Base-by-base conservation (phyloP, 2,329 filamentous ascomycete genomes). In the Trichoderma semiorbis region DNA sequence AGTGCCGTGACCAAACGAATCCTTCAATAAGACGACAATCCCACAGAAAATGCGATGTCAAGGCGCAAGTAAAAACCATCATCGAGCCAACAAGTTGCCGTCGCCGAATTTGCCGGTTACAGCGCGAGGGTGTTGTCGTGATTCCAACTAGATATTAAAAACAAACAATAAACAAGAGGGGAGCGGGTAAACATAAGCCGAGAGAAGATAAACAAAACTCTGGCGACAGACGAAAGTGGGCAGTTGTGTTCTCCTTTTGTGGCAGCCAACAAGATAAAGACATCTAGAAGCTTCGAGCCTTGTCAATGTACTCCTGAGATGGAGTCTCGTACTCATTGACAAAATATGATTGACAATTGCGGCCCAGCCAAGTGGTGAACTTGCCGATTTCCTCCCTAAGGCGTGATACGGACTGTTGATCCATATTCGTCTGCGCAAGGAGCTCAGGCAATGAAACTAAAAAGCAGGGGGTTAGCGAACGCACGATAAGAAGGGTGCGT, bases 371-470 rank as follows among this genome's bases (percentile, higher is more conserved):
- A 69, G 89, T 87, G 12, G 92, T 93, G 81, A 99, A 91, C 81
- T 94, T 95, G 75, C 89, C 88, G 18, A 99, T 87, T 80, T 99
- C 96, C 77, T 98, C 94, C 14, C 94, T 91, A 30, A 98, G 89
- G 61, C 94, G 92, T 74, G 91, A 92, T 55, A 97, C 93, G 3
- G 94, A 95, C 80, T 97, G 94, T 68, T 92, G 87, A 78, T 98
- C 96, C 94, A 99, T 97, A 83, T 98, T 98, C 67, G 96, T 99
- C 80, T 99, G 96, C 5, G 95, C 95, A 74, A 98, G 91, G 53
- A 98, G 90, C 79, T 99, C 96, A 0, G 96, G 95, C 76, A 98
- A 90, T 1, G 92, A 92, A 4, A 97, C 95, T 97, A 76, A n/a
- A 30, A 50, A 47, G 14, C 14, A 8, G 14, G 5, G 7, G 3